phyloP scores from a whole-genome alignment of 495 filamentous ascomycete species.

The Pyrenula massariospora region DNA sequence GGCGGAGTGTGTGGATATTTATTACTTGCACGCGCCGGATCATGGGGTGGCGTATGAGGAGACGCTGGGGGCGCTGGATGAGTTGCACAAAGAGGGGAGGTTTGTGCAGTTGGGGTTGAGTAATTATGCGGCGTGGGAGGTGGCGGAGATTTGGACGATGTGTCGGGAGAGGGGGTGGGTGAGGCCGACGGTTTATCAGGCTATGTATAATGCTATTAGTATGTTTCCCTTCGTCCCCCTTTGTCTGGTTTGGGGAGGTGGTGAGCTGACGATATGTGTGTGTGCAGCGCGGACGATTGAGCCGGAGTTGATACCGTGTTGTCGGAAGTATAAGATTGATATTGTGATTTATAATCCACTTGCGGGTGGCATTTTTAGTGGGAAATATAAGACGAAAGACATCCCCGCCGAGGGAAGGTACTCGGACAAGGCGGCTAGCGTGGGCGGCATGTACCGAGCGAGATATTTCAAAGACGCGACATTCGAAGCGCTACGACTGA shows the following conservation, averaged over 20 bases:
- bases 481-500: constrained; percentile 61
- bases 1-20: constrained; percentile 71
- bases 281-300: constrained; percentile 57
- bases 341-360: constrained; percentile 88
- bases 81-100: constrained; percentile 78
- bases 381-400: constrained; percentile 69
- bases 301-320: constrained; percentile 65
- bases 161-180: constrained; percentile 61
- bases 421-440: constrained; percentile 33
- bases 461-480: constrained; percentile 73
- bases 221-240: constrained; percentile 2
- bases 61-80: constrained; percentile 64
- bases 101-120: constrained; percentile 72
- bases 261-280: constrained; percentile 5
- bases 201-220: constrained; percentile 44
- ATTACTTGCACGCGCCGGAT: constrained; percentile 82
- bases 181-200: constrained; percentile 36
- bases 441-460: constrained; percentile 57
- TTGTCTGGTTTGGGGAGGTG: background rate
- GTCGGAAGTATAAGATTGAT: constrained; percentile 74
- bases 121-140: constrained; percentile 84
- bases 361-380: constrained; percentile 73
- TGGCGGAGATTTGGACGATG: constrained; percentile 77
- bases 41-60: constrained; percentile 66
- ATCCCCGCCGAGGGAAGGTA: constrained; percentile 60